Percentiles rank a stretch among this genome's conserved stretches.
These are phyloP conservation scores for Boechera divaricarpa DNA, from an alignment of 345 rosid genomes.

Conservation along the genomic window DNA sequence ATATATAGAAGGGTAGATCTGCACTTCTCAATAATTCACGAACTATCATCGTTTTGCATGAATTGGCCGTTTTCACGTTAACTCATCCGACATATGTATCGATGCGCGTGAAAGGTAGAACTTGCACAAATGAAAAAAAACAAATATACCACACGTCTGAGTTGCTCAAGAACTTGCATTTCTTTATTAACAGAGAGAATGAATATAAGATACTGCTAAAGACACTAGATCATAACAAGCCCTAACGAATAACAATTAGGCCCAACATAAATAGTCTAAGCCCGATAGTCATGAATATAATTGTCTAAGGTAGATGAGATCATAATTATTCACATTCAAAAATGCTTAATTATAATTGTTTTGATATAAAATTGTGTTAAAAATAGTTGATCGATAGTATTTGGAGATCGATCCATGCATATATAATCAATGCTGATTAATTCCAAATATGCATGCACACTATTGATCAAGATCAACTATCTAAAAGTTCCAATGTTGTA, in stretches of 20 bases:
- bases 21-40: too few species aligned
- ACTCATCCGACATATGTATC: too few species aligned
- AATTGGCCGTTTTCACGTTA: too few species aligned
- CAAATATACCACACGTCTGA: too few species aligned
- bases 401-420: not conserved
- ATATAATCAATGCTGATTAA: not conserved
- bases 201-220: not conserved
- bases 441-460: conserved; percentile 4
- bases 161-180: too few species aligned
- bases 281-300: conserved; percentile 6
- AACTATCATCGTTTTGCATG: too few species aligned
- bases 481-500: not conserved
- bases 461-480: not conserved
- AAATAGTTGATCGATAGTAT: not conserved
- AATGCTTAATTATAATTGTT: not conserved
- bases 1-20: too few species aligned
- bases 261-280: conserved; percentile 3
- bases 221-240: not conserved
- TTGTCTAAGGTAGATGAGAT: not conserved
- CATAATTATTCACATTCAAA: not conserved
- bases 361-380: not conserved
- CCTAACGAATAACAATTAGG: not conserved
- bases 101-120: too few species aligned
- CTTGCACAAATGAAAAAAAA: too few species aligned
- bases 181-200: too few species aligned